Base-by-base conservation (phyloP, 768 basidiomycete species). In the Scleroderma citrinum region DNA sequence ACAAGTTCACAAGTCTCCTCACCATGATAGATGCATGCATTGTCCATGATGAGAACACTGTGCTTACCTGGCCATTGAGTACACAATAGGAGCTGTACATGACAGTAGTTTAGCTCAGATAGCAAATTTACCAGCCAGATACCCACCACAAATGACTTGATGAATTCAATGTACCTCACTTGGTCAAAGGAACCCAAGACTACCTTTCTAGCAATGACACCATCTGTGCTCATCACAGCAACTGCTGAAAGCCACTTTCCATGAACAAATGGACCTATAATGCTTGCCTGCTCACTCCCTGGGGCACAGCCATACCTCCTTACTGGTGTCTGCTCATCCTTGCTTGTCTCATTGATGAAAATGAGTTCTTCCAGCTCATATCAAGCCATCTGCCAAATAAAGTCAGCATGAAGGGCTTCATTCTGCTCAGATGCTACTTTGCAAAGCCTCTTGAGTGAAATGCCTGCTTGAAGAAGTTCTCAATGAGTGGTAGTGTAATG, bases 341-440 rank as follows among this genome's bases (percentile, higher is more conserved):
- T 67, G 0, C 65, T 68, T 1, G 58, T 59, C 45, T 72, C 64
- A 47, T 71, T 65, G 11, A 71, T 46, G 47, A 71, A 70, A 0
- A 64, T 65, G 10, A 73, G 54, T 40, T 71, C 59, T 4, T 69
- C 63, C 5, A 64, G 54, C 1, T 37, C 46, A 44, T 71, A 71
- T 24, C 58, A 52, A 1, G 63, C 57, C 56, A 70, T 66, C 0
- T 44, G 44, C 1, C 46, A 30, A 3, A 68, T 58, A 45, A 52
- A 71, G 35, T 59, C 65, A 40, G 54, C 53, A 13, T 59, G 47
- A 3, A 47, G 19, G 1, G 52, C 39, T 42, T 68, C 65, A 41
- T 68, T 61, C 2, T 63, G 26, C 46, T 72, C 69, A 0, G 37
- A 11, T 0, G 70, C 68, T 46, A 71, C 61, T 16, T 55, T 60